These are phyloP conservation scores for Escovopsis weberi DNA, from an alignment of 2,329 filamentous ascomycete genomes.

Conservation along the genomic window DNA sequence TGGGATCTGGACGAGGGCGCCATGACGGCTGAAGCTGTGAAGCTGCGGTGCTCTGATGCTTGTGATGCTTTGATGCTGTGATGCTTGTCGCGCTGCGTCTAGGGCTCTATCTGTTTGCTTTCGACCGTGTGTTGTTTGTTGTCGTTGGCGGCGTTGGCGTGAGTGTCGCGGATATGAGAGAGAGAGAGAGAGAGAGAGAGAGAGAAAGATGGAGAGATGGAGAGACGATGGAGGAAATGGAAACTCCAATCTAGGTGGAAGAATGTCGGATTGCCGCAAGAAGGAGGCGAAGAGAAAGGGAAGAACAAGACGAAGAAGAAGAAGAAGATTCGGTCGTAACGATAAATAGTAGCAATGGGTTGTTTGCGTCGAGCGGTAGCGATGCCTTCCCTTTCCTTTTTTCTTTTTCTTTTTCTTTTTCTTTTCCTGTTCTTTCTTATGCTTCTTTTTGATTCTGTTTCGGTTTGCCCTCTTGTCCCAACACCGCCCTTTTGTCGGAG, in stretches of 20 bases:
- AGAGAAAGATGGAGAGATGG: not conserved
- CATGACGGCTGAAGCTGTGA: slow-evolving; percentile 20
- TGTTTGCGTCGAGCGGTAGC: too few species aligned
- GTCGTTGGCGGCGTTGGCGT: too few species aligned
- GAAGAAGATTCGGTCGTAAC: not conserved
- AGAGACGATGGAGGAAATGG: not conserved
- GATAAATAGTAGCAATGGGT: not conserved
- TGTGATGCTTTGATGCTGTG: too few species aligned
- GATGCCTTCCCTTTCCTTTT: too few species aligned
- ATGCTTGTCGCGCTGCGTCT: not conserved
- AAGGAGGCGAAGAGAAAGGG: not conserved
- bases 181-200: too few species aligned
- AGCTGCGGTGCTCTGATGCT: too few species aligned
- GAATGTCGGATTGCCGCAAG: not conserved
- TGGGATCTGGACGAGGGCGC: slow-evolving; percentile 34
- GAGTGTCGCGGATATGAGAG: too few species aligned
- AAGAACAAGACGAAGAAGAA: not conserved
- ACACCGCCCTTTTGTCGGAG: not conserved
- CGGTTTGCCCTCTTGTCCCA: not conserved
- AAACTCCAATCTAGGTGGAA: not conserved
- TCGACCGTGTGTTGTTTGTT: not conserved
- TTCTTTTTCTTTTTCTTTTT: too few species aligned
- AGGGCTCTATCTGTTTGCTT: not conserved
- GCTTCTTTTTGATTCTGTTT: too few species aligned
- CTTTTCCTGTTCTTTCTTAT: too few species aligned